Base-by-base conservation (phyloP, 2,329 filamentous ascomycete genomes). In the Cladosporium cucumerinum region DNA sequence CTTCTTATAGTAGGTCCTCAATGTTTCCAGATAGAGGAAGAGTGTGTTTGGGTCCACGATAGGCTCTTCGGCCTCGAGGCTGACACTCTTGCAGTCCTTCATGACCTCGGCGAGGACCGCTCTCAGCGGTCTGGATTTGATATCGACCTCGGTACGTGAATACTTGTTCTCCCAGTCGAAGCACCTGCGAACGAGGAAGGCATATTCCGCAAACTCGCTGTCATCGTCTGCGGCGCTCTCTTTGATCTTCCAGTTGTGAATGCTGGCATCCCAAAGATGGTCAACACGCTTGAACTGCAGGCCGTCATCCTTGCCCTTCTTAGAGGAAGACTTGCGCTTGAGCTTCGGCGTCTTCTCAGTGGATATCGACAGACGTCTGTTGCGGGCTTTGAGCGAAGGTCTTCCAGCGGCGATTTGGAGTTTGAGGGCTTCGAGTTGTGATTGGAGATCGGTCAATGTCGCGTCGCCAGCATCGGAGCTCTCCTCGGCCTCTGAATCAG, bases 121-220 rank as follows among this genome's bases (percentile, higher is more conserved):
- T 8, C 89, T 88, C 3, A 97, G 82, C 18, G 87, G 79, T 70
- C 92, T 92, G 74, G 91, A 95, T 79, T 93, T 95, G 77, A 97
- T 90, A 69, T 96, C 92, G 57, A 97, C 87, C 16, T 88, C 79
- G 0, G 92, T 88, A 57, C 93, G 72, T 75, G 86, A 82, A 71
- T 91, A 93, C 72, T 92, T 92, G 67, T 92, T 91, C 70, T 95
- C 90, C 86, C 86, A 92, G 75, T 93, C 89, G 74, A 97, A 96
- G 16, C 86, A 89, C 63, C 93, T 85, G 18, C 91, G 87, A 18
- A 97, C 90, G 26, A 92, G 91, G 75, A 97, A 96, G 32, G 92
- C 84, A 74, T 89, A 95, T 66, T 90, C 87, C 66, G 93, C 88
- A 75, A 92, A 93, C 69, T 90, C 85, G 61, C 86, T 83, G 28